Evolutionary conservation across 495 filamentous ascomycete species (phyloP).

Genomic region (Penicillium psychrofluorescens): DNA sequence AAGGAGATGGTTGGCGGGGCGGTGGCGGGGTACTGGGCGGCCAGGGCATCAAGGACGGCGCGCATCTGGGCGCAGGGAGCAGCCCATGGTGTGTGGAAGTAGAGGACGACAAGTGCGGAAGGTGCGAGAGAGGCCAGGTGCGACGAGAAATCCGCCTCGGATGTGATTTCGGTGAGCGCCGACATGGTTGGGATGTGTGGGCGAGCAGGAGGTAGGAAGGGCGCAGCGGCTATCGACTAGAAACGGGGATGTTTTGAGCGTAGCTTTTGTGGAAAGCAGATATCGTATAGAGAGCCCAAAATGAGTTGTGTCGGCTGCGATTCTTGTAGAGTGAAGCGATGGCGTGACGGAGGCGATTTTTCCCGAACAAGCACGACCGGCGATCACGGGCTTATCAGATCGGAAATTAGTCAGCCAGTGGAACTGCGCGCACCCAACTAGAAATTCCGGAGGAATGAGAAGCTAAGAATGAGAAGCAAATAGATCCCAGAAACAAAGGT

Average conservation of each 20-base stretch:
- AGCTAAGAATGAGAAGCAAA: no score
- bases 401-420: not conserved
- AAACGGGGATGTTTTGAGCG: no score
- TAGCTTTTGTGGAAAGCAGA: no score
- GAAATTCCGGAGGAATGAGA: no score
- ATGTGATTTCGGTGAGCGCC: conserved; percentile 64
- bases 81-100: conserved; percentile 97
- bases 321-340: not conserved
- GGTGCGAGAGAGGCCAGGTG: conserved; percentile 57
- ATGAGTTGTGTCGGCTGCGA: no score
- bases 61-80: conserved; percentile 91
- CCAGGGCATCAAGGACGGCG: conserved; percentile 76
- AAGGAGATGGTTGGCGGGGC: conserved; percentile 65
- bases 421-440: no score
- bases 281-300: no score
- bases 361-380: conserved; percentile 1
- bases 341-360: conserved; percentile 24
- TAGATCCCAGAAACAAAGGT: no score
- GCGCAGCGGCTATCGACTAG: no score
- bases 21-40: conserved; percentile 66
- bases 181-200: conserved; percentile 46
- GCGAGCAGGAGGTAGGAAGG: conserved; percentile 6
- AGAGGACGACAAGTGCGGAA: conserved; percentile 68
- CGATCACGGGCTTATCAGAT: conserved; percentile 24
- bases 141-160: conserved; percentile 58